Conservation (phyloP, 2,329 filamentous ascomycete species). For the Aureobasidium sp. region DNA sequence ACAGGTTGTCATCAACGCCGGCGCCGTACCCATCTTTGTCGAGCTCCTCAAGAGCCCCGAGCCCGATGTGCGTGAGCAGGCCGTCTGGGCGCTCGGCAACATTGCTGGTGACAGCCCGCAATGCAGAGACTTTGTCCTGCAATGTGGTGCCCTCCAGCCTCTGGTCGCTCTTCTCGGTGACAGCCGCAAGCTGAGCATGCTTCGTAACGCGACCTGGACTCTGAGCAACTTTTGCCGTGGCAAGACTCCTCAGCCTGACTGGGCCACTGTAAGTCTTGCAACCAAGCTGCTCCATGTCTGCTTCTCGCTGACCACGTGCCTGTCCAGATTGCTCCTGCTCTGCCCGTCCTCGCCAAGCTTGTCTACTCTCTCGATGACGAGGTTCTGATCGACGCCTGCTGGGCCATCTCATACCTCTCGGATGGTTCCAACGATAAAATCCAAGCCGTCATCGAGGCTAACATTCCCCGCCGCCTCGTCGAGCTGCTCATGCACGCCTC, state of each 20-base stretch:
- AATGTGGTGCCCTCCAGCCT: constrained; percentile 83
- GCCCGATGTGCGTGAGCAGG: constrained; percentile 95
- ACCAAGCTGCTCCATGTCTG: constrained; percentile 17
- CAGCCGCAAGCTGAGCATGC: constrained; percentile 98
- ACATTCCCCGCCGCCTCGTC: constrained; percentile 90
- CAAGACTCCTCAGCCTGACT: constrained; percentile 98
- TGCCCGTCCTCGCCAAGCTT: constrained; percentile 91
- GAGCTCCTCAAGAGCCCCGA: constrained; percentile 92
- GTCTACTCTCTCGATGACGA: constrained; percentile 98
- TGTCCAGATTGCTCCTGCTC: constrained; percentile 80
- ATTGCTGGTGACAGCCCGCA: constrained; percentile 97
- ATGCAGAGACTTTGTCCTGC: constrained; percentile 93
- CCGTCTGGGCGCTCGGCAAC: constrained; percentile 96
- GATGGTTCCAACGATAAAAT: constrained; percentile 99
- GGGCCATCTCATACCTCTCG: constrained; percentile 97
- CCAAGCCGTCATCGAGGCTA: constrained; percentile 95
- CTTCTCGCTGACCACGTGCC: constrained; percentile 15
- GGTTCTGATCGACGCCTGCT: constrained; percentile 97
- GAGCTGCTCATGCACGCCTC: constrained; percentile 98
- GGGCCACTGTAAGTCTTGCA: constrained; percentile 70
- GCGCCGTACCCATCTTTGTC: constrained; percentile 96
- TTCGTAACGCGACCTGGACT: constrained; percentile 97
- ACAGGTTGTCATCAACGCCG: constrained; percentile 96
- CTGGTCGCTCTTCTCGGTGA: constrained; percentile 85
- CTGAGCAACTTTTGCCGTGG: constrained; percentile 99